Evolutionary conservation across 2,329 filamentous ascomycete genomes (phyloP).

Genomic region (Aspergillus sp.): DNA sequence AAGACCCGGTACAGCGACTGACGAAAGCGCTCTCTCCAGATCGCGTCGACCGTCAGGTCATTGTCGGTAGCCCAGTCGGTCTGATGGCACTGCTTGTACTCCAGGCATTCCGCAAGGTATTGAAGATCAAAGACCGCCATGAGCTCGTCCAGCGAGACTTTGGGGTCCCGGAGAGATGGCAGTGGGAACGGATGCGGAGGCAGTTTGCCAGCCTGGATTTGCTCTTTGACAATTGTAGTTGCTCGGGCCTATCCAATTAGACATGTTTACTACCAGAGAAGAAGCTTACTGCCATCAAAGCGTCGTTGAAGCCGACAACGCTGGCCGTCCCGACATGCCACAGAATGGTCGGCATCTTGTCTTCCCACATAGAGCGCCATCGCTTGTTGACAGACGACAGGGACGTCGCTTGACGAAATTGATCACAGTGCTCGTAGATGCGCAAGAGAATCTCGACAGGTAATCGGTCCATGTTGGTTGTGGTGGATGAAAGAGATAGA

Average conservation of each 20-base stretch:
- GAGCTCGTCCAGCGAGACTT: not conserved
- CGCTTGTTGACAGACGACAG: not conserved
- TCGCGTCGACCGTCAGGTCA: no score
- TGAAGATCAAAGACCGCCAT: not conserved
- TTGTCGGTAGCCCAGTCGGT: not conserved
- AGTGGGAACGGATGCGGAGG: not conserved
- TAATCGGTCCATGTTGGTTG: not conserved
- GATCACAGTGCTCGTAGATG: not conserved
- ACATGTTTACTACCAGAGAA: not conserved
- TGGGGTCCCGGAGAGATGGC: not conserved
- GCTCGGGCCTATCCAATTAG: not conserved
- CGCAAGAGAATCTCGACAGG: not conserved
- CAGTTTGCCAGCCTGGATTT: not conserved
- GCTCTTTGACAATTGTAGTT: not conserved
- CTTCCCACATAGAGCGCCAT: not conserved
- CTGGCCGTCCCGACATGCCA: not conserved
- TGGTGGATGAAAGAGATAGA: not conserved
- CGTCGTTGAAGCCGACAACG: not conserved
- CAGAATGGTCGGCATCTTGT: not conserved
- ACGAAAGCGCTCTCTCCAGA: not conserved
- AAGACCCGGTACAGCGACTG: not conserved
- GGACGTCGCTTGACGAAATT: not conserved
- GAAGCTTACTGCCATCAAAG: not conserved
- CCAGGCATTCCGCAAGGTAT: not conserved
- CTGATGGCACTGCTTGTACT: not conserved